These are phyloP conservation scores for Aschersonia sp. DNA, from an alignment of 2,329 filamentous ascomycete genomes.

Conservation along the genomic window DNA sequence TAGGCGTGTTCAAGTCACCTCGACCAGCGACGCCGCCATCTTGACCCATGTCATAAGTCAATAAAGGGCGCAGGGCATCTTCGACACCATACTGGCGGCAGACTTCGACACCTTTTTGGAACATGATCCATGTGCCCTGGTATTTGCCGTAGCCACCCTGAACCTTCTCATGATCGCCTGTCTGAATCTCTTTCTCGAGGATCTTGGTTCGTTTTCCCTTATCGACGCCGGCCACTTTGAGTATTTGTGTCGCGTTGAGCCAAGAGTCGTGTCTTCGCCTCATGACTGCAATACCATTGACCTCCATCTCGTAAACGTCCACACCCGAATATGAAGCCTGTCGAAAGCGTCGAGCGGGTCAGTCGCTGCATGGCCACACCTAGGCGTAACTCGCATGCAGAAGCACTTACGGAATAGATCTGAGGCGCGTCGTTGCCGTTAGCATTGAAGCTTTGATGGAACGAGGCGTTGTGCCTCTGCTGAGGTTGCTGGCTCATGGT, in stretches of 20 bases:
- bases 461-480: conserved; percentile 21
- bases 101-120: conserved; percentile 81
- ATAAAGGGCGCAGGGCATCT: conserved; percentile 56
- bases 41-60: conserved; percentile 69
- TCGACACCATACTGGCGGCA: conserved; percentile 71
- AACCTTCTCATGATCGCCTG: conserved; percentile 94
- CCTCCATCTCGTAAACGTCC: conserved; percentile 96
- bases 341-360: not conserved
- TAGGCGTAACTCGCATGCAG: not conserved
- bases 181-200: conserved; percentile 92
- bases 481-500: conserved; percentile 41
- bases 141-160: conserved; percentile 98
- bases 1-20: conserved; percentile 79
- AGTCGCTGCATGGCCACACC: not conserved
- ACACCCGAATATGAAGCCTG: conserved; percentile 87
- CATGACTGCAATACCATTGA: conserved; percentile 89
- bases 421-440: conserved; percentile 29
- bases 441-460: conserved; percentile 16
- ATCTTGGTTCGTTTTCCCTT: conserved; percentile 98
- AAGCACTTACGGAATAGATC: conserved; percentile 44
- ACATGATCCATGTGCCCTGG: conserved; percentile 97
- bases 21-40: conserved; percentile 59
- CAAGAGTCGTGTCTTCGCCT: conserved; percentile 87
- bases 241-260: conserved; percentile 95
- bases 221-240: conserved; percentile 93